Evolutionary conservation across 495 filamentous ascomycete genomes (phyloP).

Genomic region (Trichoderma reesei): DNA sequence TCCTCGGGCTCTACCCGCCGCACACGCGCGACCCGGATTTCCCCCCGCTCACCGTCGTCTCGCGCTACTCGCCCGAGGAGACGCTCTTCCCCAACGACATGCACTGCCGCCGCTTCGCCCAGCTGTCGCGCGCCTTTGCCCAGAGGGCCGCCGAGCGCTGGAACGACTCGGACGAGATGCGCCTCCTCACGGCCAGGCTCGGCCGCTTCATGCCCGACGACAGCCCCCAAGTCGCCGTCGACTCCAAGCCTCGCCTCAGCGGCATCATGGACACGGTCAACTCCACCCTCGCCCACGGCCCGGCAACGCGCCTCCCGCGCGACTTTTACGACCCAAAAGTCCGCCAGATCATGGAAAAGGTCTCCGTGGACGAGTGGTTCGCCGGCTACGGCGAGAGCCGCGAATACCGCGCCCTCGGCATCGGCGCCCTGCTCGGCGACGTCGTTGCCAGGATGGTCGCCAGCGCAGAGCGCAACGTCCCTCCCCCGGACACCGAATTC

Average conservation of each 20-base stretch:
- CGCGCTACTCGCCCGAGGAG: conserved; percentile 65
- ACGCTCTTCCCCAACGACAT: conserved; percentile 87
- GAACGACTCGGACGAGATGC: conserved; percentile 77
- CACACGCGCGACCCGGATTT: conserved; percentile 49
- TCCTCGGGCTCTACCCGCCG: conserved; percentile 79
- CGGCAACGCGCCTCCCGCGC: conserved; percentile 60
- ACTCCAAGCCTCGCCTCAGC: conserved; percentile 71
- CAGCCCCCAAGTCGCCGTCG: conserved; percentile 61
- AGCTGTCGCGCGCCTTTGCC: conserved; percentile 72
- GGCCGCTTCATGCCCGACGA: conserved; percentile 77
- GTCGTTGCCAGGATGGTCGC: conserved; percentile 76
- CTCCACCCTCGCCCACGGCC: conserved; percentile 75
- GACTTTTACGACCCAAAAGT: conserved; percentile 82
- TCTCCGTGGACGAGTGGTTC: conserved; percentile 90
- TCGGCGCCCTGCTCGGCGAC: conserved; percentile 77
- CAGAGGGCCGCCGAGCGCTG: conserved; percentile 69
- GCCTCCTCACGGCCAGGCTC: conserved; percentile 63
- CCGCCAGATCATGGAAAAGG: conserved; percentile 59
- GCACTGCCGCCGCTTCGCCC: conserved; percentile 74
- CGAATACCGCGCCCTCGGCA: conserved; percentile 81
- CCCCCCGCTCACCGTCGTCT: conserved; percentile 64
- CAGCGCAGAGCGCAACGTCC: conserved; percentile 50
- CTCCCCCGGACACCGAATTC: conserved; percentile 26
- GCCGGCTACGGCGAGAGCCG: conserved; percentile 69
- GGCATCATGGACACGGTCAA: conserved; percentile 95